These are phyloP conservation scores for Phylloporus arenicola DNA, from an alignment of 768 basidiomycete genomes.

Conservation along the genomic window DNA sequence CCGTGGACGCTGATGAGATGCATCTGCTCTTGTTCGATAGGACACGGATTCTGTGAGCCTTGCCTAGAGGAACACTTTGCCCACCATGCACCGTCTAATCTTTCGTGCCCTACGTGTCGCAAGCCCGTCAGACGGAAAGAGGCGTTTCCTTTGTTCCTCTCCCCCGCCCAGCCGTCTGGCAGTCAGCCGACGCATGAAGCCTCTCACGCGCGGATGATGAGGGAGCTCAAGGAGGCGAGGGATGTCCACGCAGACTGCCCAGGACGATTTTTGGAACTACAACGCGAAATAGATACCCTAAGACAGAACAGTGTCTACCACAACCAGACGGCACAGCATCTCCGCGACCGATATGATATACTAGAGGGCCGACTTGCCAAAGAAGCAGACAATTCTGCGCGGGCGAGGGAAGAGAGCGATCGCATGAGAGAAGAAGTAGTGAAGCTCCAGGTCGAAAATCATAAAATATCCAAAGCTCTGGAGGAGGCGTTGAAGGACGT, in stretches of 20 bases:
- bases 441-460: conserved; percentile 22
- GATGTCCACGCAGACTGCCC: conserved; percentile 14
- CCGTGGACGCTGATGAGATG: conserved; percentile 8
- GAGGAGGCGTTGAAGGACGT: conserved; percentile 14
- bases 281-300: conserved; percentile 11
- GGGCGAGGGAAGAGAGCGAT: conserved; percentile 10
- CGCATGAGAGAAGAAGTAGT: conserved; percentile 17
- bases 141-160: conserved; percentile 24
- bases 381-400: conserved; percentile 3
- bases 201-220: conserved; percentile 5
- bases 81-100: conserved; percentile 1
- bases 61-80: conserved; percentile 23
- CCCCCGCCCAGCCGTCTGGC: conserved; percentile 11
- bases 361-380: conserved; percentile 10
- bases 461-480: conserved; percentile 13
- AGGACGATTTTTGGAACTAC: conserved; percentile 4
- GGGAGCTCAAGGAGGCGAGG: conserved; percentile 11
- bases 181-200: conserved; percentile 3
- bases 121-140: conserved; percentile 25
- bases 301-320: conserved; percentile 2
- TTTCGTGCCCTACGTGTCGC: conserved; percentile 28
- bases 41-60: conserved; percentile 30
- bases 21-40: conserved; percentile 17
- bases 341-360: conserved; percentile 13
- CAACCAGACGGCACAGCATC: conserved; percentile 8